These are phyloP conservation scores for Lactifluus subvellereus DNA, from an alignment of 768 basidiomycete species.

Conservation along the genomic window DNA sequence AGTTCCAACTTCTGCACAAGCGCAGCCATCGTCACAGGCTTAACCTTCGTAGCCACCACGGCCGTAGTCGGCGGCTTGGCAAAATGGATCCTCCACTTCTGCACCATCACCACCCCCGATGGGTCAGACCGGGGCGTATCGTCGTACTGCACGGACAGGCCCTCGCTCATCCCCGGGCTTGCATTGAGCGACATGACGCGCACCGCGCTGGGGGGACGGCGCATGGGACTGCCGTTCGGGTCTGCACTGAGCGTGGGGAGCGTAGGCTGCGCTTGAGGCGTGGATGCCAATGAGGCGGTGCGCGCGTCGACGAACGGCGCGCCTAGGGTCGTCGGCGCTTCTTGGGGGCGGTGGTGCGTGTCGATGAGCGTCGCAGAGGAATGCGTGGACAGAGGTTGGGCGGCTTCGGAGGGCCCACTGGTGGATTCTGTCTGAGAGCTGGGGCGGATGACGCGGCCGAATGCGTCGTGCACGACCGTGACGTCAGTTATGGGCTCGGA, in stretches of 20 bases:
- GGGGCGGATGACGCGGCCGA: constrained; percentile 9
- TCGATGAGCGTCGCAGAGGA: neutral
- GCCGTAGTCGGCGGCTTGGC: constrained; percentile 35
- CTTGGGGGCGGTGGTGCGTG: neutral
- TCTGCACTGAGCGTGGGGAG: neutral
- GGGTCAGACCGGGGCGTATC: constrained; percentile 12
- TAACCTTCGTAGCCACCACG: constrained; percentile 27
- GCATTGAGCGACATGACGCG: neutral
- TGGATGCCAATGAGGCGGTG: neutral
- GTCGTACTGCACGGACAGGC: constrained; percentile 19
- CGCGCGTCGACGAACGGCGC: constrained; percentile 9
- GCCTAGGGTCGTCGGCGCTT: neutral
- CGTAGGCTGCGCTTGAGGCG: neutral
- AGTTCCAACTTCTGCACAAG: constrained; percentile 32
- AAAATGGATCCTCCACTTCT: constrained; percentile 41
- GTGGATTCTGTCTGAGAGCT: neutral
- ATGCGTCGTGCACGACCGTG: constrained; percentile 4
- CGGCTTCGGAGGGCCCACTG: neutral
- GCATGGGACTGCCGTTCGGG: constrained; percentile 7
- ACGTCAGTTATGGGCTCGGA: constrained; percentile 16
- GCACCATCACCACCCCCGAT: constrained; percentile 2
- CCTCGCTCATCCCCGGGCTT: constrained; percentile 21
- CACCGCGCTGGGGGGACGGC: neutral
- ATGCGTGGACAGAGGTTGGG: neutral
- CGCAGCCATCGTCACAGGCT: constrained; percentile 30